These are phyloP conservation scores for Teunomyces stri DNA, from an alignment of 805 yeast species.

Conservation along the genomic window DNA sequence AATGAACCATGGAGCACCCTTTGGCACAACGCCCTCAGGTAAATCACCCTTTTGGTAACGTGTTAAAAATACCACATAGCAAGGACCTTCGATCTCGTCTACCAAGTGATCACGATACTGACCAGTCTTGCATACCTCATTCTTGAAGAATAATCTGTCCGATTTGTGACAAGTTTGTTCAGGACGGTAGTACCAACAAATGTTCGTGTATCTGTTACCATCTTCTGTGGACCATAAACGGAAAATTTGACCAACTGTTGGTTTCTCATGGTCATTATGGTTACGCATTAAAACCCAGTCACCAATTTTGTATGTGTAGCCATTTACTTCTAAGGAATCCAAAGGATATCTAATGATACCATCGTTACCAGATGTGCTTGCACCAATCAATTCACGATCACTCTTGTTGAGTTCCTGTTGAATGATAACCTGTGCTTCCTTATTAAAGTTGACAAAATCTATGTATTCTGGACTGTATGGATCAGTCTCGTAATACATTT, in stretches of 20 bases:
- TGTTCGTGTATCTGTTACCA: slow-evolving; percentile 79
- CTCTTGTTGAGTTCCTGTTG: slow-evolving; percentile 76
- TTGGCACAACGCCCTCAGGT: slow-evolving; percentile 55
- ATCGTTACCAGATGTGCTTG: slow-evolving; percentile 42
- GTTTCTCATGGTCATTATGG: slow-evolving; percentile 83
- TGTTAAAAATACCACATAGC: slow-evolving; percentile 92
- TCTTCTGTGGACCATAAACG: slow-evolving; percentile 92
- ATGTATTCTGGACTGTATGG: slow-evolving; percentile 56
- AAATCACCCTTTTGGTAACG: slow-evolving; percentile 95
- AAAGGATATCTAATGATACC: slow-evolving; percentile 69
- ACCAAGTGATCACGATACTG: slow-evolving; percentile 93
- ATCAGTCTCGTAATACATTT: slow-evolving; percentile 51
- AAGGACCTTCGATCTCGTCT: slow-evolving; percentile 86
- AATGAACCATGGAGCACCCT: slow-evolving; percentile 81
- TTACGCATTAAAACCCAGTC: slow-evolving; percentile 91
- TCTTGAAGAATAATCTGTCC: slow-evolving; percentile 85
- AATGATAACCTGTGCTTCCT: slow-evolving; percentile 52
- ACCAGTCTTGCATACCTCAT: slow-evolving; percentile 95
- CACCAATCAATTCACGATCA: slow-evolving; percentile 65
- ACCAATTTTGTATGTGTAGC: slow-evolving; percentile 77
- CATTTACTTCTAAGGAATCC: slow-evolving; percentile 69
- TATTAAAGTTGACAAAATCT: slow-evolving; percentile 64
- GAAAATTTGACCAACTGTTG: slow-evolving; percentile 91
- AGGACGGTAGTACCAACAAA: slow-evolving; percentile 97
- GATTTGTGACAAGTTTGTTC: slow-evolving; percentile 95